Percentiles rank a stretch among this genome's conserved stretches.
These are phyloP conservation scores for Acanthamoeba comandoni DNA, from an alignment of 208 protist genomes.

Conservation along the genomic window DNA sequence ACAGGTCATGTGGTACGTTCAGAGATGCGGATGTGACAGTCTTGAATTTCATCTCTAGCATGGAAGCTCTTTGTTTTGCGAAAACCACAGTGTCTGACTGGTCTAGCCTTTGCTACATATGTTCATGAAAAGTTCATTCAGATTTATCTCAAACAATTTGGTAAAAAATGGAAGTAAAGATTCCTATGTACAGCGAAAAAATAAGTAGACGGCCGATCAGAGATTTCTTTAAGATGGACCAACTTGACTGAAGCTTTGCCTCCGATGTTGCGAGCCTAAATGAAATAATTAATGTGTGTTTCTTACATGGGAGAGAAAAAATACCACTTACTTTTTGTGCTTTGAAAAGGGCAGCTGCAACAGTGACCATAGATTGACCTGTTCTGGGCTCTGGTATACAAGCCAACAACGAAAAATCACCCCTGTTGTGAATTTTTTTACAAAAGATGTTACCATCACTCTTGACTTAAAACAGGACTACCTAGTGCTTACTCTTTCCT, in stretches of 20 bases:
- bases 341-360: background rate
- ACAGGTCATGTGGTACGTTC: slow-evolving; percentile 20
- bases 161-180: background rate
- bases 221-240: slow-evolving; percentile 15
- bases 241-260: slow-evolving; percentile 2
- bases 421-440: background rate
- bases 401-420: slow-evolving; percentile 19
- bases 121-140: background rate
- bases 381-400: slow-evolving; percentile 18
- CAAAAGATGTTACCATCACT: background rate
- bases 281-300: too few species aligned
- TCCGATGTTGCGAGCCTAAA: too few species aligned
- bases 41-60: slow-evolving; percentile 25
- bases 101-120: background rate
- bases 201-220: slow-evolving; percentile 22
- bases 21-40: background rate
- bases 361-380: background rate
- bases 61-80: slow-evolving; percentile 6
- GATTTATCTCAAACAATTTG: background rate
- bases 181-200: slow-evolving; percentile 32
- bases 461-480: too few species aligned
- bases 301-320: too few species aligned
- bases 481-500: slow-evolving; percentile 1
- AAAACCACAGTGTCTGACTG: slow-evolving; percentile 5
- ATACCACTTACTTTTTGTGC: slow-evolving; percentile 1